These are phyloP conservation scores for Pestalotiopsis sp. DNA, from an alignment of 2,329 filamentous ascomycete species.

Conservation along the genomic window DNA sequence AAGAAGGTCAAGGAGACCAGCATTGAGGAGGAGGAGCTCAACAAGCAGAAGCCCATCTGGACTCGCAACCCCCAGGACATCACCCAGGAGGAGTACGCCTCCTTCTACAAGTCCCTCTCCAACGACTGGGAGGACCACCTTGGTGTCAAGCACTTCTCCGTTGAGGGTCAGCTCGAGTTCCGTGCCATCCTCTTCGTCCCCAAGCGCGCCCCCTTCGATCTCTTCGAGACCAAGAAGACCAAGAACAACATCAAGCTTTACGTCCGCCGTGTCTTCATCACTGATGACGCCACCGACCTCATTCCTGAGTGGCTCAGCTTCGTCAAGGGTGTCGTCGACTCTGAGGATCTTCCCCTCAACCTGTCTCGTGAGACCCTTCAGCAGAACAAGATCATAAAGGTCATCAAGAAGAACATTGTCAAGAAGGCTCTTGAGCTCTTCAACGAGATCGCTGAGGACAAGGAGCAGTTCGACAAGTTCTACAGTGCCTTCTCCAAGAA, in stretches of 20 bases:
- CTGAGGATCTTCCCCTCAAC: slow-evolving; percentile 98
- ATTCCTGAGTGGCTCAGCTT: slow-evolving; percentile 99
- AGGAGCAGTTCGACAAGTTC: slow-evolving; percentile 99
- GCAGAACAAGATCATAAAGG: slow-evolving; percentile 99
- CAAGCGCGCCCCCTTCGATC: slow-evolving; percentile 98
- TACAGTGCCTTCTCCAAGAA: slow-evolving; percentile 99
- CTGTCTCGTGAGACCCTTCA: slow-evolving; percentile 99
- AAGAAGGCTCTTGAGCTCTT: slow-evolving; percentile 99
- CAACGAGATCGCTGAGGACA: slow-evolving; percentile 98
- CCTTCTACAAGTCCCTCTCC: slow-evolving; percentile 99
- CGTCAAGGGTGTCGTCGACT: slow-evolving; percentile 99
- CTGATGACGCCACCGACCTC: slow-evolving; percentile 97
- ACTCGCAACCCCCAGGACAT: slow-evolving; percentile 97
- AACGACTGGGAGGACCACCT: slow-evolving; percentile 99
- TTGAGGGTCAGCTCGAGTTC: slow-evolving; percentile 99
- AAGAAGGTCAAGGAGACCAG: slow-evolving; percentile 99
- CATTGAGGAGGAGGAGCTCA: slow-evolving; percentile 99
- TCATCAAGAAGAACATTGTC: slow-evolving; percentile 99
- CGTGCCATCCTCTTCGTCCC: slow-evolving; percentile 98
- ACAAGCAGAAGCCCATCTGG: slow-evolving; percentile 99
- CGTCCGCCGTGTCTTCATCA: slow-evolving; percentile 99
- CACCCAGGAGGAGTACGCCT: slow-evolving; percentile 91
- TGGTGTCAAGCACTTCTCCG: slow-evolving; percentile 99
- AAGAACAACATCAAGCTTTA: slow-evolving; percentile 99
- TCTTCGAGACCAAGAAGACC: slow-evolving; percentile 99